Conservation (phyloP, 2,329 filamentous ascomycete genomes). For the Phaeosphaeria sp. region DNA sequence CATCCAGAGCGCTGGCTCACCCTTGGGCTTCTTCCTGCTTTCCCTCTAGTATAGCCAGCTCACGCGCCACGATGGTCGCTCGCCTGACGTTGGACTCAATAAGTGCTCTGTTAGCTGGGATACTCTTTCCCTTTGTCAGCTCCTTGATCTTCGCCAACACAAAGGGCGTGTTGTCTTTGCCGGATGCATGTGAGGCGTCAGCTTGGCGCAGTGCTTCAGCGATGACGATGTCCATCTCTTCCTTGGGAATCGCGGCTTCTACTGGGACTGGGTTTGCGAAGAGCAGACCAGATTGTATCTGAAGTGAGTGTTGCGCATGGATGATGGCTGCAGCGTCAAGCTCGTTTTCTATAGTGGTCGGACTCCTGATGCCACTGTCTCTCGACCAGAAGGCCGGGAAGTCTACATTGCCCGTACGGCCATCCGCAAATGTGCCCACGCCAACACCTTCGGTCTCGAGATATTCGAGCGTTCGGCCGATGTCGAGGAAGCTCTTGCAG, state of each 20-base stretch:
- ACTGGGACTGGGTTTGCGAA: conserved; percentile 89
- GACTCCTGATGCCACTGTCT: conserved; percentile 83
- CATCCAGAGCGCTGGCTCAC: conserved; percentile 46
- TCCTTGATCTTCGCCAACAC: conserved; percentile 81
- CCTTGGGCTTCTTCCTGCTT: conserved; percentile 43
- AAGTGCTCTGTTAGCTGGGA: conserved; percentile 75
- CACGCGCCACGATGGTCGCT: conserved; percentile 70
- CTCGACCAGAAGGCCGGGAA: conserved; percentile 94
- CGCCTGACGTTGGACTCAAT: conserved; percentile 71
- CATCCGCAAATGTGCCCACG: conserved; percentile 90
- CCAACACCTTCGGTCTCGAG: conserved; percentile 76
- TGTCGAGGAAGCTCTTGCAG: conserved; percentile 95
- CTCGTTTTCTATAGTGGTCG: conserved; percentile 75
- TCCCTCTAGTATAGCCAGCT: conserved; percentile 63
- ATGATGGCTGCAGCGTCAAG: conserved; percentile 89
- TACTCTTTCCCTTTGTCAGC: conserved; percentile 73
- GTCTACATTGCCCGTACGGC: conserved; percentile 73
- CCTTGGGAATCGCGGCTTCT: conserved; percentile 71
- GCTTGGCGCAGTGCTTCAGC: conserved; percentile 49
- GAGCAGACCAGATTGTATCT: conserved; percentile 78
- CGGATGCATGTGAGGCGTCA: conserved; percentile 59
- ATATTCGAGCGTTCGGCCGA: conserved; percentile 85
- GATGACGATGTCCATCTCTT: conserved; percentile 50
- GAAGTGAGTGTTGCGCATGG: conserved; percentile 75
- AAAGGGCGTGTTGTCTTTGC: conserved; percentile 84